Evolutionary conservation across 495 filamentous ascomycete species (phyloP), one percentile per base, ranked within the genome.

Genomic region (Penicillium lividum): DNA sequence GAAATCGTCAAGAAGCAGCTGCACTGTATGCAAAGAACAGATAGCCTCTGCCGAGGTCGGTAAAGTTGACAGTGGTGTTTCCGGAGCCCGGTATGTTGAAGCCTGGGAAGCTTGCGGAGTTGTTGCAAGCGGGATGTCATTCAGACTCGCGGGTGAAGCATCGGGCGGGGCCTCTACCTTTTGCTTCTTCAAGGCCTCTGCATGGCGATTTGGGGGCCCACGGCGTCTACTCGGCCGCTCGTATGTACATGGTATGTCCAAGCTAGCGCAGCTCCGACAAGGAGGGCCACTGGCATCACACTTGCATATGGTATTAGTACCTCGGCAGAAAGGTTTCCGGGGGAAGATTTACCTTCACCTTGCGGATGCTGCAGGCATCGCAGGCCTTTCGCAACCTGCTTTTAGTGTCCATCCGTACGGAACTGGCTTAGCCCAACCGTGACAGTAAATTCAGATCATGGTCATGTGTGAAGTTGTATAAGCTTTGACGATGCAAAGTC

Each of bases 231-330:
- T 92, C 36, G 87, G 87, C 55, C 92, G 74, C 47, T 88, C 79
- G 72, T 90, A 93, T 46, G 90, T 95, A 72, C 92, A 96, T 38
- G 90, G 88, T 28, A 95, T 91, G 46, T 88, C 83, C 56, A 96
- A 81, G 47, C 86, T 84, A 53, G 81, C 80, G 71, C 92, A 96
- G 33, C 90, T 88, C 59, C 85, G 82, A 76, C 92, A 96, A 8
- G 91, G 90, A 11, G 88, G 88, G 7, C 87, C 86, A 40, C 78
- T 77, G 64, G 90, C 89, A 69, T 96, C 90, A 73, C 91, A 96
- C 89, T 94, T 56, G 43, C 31, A 45, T 36, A 33, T 10, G 10
- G 48, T 10, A 45, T 66, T 27, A 66, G 64, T 36, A 18, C 36
- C 60, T 50, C 45, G 43, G 29, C 22, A 59, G 25, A 34, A 5